phyloP scores from a whole-genome alignment of 352 stramenopile species.

The Globisporangium apiculatum region DNA sequence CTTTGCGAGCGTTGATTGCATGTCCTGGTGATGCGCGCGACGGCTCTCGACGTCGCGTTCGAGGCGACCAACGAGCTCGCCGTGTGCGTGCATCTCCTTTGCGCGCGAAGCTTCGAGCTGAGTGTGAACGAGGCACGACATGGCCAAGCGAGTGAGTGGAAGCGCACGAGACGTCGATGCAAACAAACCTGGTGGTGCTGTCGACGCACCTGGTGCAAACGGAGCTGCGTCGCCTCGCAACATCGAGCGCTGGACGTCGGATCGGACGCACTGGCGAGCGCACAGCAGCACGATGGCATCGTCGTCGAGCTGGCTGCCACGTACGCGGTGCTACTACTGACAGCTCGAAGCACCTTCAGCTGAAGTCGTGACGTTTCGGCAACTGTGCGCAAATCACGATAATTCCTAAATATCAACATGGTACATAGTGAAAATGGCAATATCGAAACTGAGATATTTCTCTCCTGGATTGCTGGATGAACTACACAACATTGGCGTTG shows the following conservation, averaged over 20 bases:
- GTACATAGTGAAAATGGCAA: too few species aligned
- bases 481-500: too few species aligned
- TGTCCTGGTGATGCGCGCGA: conserved; percentile 21
- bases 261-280: background rate
- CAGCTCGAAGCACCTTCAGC: too few species aligned
- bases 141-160: background rate
- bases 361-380: too few species aligned
- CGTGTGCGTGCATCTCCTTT: conserved; percentile 44
- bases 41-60: conserved; percentile 22
- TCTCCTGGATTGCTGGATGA: too few species aligned
- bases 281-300: background rate
- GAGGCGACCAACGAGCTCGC: conserved; percentile 24
- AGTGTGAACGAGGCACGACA: too few species aligned
- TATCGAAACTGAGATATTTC: too few species aligned
- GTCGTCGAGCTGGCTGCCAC: background rate
- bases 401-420: too few species aligned
- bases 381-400: background rate
- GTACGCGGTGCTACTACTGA: too few species aligned
- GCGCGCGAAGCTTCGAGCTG: conserved; percentile 38
- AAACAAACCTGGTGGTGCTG: too few species aligned
- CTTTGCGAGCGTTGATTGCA: conserved; percentile 33
- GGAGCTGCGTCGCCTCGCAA: conserved; percentile 23
- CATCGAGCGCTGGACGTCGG: background rate
- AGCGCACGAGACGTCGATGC: background rate
- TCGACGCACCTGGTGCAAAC: conserved; percentile 28